Evolutionary conservation across 1,284 basidiomycete genomes (phyloP), one percentile per base, ranked within the genome.

Genomic region (Fomitopsis pinicola): DNA sequence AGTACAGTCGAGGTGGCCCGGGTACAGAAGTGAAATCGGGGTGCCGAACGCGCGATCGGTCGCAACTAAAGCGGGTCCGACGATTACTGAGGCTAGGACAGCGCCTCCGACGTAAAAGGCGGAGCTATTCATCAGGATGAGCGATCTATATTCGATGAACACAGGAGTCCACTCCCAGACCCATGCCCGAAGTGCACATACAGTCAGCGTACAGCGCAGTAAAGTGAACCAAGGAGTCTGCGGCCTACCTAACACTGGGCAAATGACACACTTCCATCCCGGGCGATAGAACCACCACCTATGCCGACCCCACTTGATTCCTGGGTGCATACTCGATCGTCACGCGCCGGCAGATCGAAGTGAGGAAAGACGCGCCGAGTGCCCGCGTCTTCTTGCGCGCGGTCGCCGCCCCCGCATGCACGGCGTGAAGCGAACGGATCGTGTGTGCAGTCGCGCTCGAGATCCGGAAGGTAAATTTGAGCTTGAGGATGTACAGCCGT

Each of bases 361-460:
- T 68, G 55, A 71, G 60, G 69, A 87, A 86, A 6, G 83, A 77
- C 63, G 75, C 73, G 9, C 82, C 65, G n/a, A 87, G 76, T 6
- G 77, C 79, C 55, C 80, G 73, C 1, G 83, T 78, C 74, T 88
- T 87, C 70, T 84, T 84, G 69, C 74, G 79, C 35, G 84, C 83
- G 14, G 73, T 77, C 17, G 73, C 71, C 2, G 82, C 80, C 33
- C 81, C 84, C 28, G 72, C 69, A 48, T 71, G 76, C 9, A 80
- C 79, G 33, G 78, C 77, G 68, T 88, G 87, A n/a, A 87, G 75
- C 4, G 84, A 82, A 28, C 81, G 82, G 63, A 88, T 86, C 22
- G 84, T 85, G 67, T 81, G 84, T 19, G 86, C 87, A 45, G 85
- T 86, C 15, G 87, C 88, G 61, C 86, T 82, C 12, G 83, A 82